Conservation (phyloP, 306 rosid genomes). For the Quillaja saponaria region DNA sequence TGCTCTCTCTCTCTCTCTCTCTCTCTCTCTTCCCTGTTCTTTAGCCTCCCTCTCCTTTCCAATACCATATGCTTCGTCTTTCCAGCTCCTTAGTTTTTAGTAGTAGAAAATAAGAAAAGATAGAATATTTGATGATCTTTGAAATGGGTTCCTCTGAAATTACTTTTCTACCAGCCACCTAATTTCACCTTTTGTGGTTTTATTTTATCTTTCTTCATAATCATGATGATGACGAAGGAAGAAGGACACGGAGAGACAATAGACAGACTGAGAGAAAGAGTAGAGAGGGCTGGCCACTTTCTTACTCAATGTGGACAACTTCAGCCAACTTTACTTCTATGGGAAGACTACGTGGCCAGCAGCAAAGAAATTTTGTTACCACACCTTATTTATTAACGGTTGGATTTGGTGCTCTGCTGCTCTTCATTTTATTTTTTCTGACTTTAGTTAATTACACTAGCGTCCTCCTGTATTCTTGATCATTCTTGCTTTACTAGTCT, state of each 20-base stretch:
- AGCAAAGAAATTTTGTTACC: slow-evolving; percentile 33
- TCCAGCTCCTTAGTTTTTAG: slow-evolving; percentile 16
- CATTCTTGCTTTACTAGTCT: no score
- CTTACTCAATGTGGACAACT: slow-evolving; percentile 81
- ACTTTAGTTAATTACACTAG: no score
- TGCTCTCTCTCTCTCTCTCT: slow-evolving; percentile 21
- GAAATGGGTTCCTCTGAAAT: slow-evolving; percentile 54
- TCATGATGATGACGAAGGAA: slow-evolving; percentile 42
- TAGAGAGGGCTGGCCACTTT: slow-evolving; percentile 68
- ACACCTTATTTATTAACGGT: slow-evolving; percentile 32
- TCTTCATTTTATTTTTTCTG: no score
- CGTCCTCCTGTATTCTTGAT: no score
- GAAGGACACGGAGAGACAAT: neutral
- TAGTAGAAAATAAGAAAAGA: no score
- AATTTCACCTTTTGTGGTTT: slow-evolving; percentile 62
- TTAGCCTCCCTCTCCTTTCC: slow-evolving; percentile 47
- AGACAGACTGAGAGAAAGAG: slow-evolving; percentile 45
- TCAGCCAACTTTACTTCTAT: slow-evolving; percentile 93
- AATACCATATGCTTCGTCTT: slow-evolving; percentile 49
- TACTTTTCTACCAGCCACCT: slow-evolving; percentile 53
- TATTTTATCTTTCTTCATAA: slow-evolving; percentile 45
- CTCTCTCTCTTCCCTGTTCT: slow-evolving; percentile 9
- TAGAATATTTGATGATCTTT: slow-evolving; percentile 21
- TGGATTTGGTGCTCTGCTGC: slow-evolving; percentile 37
- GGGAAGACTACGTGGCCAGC: slow-evolving; percentile 75